Percentiles rank a stretch among this genome's conserved stretches.
Evolutionary conservation across 768 basidiomycete genomes (phyloP).

Genomic region (Amanita molliuscula): DNA sequence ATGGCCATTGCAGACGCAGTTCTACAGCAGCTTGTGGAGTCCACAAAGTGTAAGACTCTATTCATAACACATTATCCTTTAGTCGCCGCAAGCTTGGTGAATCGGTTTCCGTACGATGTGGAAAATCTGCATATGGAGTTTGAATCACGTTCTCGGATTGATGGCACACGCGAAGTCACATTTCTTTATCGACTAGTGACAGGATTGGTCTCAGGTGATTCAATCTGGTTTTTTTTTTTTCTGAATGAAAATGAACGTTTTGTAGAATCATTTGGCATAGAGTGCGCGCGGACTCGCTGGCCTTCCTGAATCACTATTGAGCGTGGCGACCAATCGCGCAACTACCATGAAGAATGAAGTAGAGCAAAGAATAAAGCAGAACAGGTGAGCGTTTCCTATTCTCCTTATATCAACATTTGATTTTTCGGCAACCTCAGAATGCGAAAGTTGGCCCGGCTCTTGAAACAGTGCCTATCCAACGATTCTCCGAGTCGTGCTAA

Average conservation of each 20-base stretch:
- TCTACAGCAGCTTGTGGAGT: slow-evolving; percentile 55
- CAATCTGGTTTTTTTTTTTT: background rate
- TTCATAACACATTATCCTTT: slow-evolving; percentile 96
- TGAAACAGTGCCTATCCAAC: slow-evolving; percentile 16
- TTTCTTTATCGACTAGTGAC: slow-evolving; percentile 73
- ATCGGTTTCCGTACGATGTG: slow-evolving; percentile 46
- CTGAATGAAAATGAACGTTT: background rate
- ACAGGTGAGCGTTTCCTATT: slow-evolving; percentile 28
- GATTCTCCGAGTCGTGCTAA: slow-evolving; percentile 6
- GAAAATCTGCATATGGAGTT: slow-evolving; percentile 87
- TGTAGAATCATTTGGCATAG: slow-evolving; percentile 79
- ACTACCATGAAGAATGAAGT: slow-evolving; percentile 44
- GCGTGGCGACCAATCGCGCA: slow-evolving; percentile 46
- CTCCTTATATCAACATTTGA: background rate
- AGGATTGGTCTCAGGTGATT: slow-evolving; percentile 55
- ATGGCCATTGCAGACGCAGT: slow-evolving; percentile 86
- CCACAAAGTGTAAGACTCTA: slow-evolving; percentile 57
- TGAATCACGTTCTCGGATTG: slow-evolving; percentile 52
- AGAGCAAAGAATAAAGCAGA: slow-evolving; percentile 35
- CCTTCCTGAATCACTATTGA: slow-evolving; percentile 61
- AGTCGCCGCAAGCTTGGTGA: slow-evolving; percentile 60
- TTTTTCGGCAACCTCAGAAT: slow-evolving; percentile 5
- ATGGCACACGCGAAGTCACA: slow-evolving; percentile 70
- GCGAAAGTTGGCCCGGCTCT: slow-evolving; percentile 17
- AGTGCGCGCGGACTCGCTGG: slow-evolving; percentile 88